Base-by-base conservation (phyloP, 768 basidiomycete genomes). In the Pleurotus sapidus region DNA sequence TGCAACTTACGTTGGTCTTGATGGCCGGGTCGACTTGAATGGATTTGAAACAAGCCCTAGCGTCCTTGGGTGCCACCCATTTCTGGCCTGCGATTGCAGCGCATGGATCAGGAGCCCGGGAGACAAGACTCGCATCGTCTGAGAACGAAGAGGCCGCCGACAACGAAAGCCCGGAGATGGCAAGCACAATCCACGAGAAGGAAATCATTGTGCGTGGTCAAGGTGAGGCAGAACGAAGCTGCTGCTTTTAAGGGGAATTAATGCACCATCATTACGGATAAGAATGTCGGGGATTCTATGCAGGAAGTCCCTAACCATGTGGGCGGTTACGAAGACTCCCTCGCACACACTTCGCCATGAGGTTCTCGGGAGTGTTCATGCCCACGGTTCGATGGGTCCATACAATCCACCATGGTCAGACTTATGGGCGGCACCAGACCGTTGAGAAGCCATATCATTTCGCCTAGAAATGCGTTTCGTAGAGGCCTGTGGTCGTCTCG, bases 21-120 rank as follows among this genome's bases (percentile, higher is more conserved):
- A 80, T 67, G 0, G 64, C 67, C 11, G 72, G 65, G 60, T 83
- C 72, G 12, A 84, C 73, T 20, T 76, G 71, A 64, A 81, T 78
- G 0, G 79, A 79, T 30, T 70, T 64, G 64, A 82, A 72, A 66
- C 84, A 86, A 12, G 77, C 76, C 27, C 83, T 72, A 11, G 78
- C 80, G 60, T 80, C 78, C 38, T 63, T 61, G 1, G 85, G 84
- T 4, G 78, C 68, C 23, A 79, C 80, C 82, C 83, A 85, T 69
- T 74, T 80, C 68, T 79, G 69, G 38, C 80, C 79, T 53, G 77
- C 80, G 60, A 86, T 82, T 11, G 64, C 69, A 23, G 78, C 75
- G 61, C 84, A 86, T 0, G 80, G 81, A 62, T 84, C 83, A 17
- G 57, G 56, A 12, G 50, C 55, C 8, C 56, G 39, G 4, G 39